Evolutionary conservation across 768 basidiomycete species (phyloP).

Genomic region (Tephrocybe sp.): DNA sequence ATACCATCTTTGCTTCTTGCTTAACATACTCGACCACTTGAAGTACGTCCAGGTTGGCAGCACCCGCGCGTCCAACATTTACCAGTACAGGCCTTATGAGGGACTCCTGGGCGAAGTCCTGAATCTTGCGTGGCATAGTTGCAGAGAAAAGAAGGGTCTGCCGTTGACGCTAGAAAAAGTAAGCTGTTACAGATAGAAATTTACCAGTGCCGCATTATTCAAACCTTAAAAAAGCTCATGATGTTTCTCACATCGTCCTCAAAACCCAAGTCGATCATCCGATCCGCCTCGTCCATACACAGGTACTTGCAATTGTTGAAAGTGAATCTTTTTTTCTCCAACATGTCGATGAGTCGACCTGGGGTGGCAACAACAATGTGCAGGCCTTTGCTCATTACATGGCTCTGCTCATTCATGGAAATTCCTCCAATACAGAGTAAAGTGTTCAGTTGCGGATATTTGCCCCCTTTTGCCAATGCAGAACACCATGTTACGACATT

Average conservation of each 20-base stretch:
- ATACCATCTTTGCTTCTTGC: constrained; percentile 99
- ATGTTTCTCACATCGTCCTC: constrained; percentile 99
- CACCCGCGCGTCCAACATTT: constrained; percentile 97
- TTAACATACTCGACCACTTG: constrained; percentile 99
- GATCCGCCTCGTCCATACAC: constrained; percentile 98
- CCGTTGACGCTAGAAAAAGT: constrained; percentile 72
- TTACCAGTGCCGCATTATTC: constrained; percentile 22
- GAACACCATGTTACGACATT: constrained; percentile 86
- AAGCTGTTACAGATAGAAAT: neutral
- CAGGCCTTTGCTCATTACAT: constrained; percentile 85
- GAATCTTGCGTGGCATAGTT: constrained; percentile 98
- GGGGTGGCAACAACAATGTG: constrained; percentile 98
- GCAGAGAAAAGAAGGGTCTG: constrained; percentile 98
- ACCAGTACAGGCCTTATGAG: constrained; percentile 93
- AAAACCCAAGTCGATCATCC: constrained; percentile 99
- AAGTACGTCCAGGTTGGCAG: constrained; percentile 93
- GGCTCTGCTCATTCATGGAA: constrained; percentile 96
- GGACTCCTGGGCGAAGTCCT: constrained; percentile 96
- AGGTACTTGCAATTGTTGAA: constrained; percentile 94
- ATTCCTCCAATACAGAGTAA: constrained; percentile 97
- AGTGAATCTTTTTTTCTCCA: constrained; percentile 91
- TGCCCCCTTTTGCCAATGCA: constrained; percentile 73
- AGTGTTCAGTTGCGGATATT: constrained; percentile 83
- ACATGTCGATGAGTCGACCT: constrained; percentile 94
- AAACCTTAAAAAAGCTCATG: constrained; percentile 97